Evolutionary conservation across 805 yeast species (phyloP).

Genomic region (Suhomyces sp.): DNA sequence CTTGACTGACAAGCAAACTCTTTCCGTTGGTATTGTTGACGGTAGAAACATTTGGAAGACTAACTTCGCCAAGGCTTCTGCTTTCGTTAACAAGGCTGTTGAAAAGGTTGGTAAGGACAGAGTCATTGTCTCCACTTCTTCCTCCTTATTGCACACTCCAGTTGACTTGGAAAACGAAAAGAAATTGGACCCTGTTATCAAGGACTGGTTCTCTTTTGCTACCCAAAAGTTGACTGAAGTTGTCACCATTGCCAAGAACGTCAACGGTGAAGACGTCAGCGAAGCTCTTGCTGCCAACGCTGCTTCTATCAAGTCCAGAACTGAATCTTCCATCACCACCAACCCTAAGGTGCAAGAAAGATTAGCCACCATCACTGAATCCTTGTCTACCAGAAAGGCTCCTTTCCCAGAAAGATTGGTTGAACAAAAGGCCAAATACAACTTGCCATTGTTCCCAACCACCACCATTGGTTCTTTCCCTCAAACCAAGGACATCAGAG

Average conservation of each 20-base stretch:
- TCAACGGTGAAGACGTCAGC: conserved; percentile 76
- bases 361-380: conserved; percentile 71
- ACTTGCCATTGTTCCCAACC: conserved; percentile 98
- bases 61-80: conserved; percentile 84
- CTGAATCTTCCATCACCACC: conserved; percentile 84
- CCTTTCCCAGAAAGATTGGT: conserved; percentile 84
- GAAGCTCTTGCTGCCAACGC: conserved; percentile 82
- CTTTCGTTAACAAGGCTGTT: conserved; percentile 76
- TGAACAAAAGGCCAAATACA: conserved; percentile 81
- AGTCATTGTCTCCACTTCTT: conserved; percentile 90
- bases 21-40: conserved; percentile 96
- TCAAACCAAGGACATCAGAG: conserved; percentile 98
- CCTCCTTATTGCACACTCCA: conserved; percentile 97
- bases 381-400: conserved; percentile 77
- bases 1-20: conserved; percentile 65
- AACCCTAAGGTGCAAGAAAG: conserved; percentile 87
- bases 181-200: conserved; percentile 86
- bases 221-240: conserved; percentile 94
- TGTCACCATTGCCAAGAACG: conserved; percentile 84
- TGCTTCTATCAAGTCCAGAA: conserved; percentile 79
- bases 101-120: conserved; percentile 81
- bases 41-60: conserved; percentile 99
- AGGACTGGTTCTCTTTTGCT: conserved; percentile 98
- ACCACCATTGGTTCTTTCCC: conserved; percentile 99
- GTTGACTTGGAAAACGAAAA: conserved; percentile 91